Evolutionary conservation across 106 monocot species (phyloP).

Genomic region (Vanilla planifolia): DNA sequence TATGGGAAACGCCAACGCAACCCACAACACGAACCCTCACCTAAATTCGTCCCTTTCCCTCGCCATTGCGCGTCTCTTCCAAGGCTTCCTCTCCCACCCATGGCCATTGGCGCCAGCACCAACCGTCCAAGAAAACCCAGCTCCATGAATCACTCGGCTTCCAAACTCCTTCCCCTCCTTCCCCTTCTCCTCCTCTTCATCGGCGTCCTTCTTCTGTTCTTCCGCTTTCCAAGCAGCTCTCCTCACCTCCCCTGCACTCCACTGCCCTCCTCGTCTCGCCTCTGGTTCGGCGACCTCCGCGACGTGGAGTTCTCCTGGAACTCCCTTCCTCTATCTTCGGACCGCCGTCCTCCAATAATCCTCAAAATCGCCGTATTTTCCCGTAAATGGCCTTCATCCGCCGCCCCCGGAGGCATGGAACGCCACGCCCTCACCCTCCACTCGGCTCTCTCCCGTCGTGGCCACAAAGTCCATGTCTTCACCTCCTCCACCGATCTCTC

Average conservation of each 20-base stretch:
- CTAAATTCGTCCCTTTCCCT: too few relatives aligned
- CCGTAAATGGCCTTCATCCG: slow-evolving; percentile 69
- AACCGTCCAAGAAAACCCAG: background rate
- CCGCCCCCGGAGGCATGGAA: slow-evolving; percentile 87
- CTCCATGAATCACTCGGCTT: background rate
- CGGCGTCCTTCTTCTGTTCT: background rate
- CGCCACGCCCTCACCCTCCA: slow-evolving; percentile 82
- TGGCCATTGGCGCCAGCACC: background rate
- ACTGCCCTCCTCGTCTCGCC: background rate
- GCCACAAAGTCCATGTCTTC: slow-evolving; percentile 81
- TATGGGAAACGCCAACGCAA: too few relatives aligned
- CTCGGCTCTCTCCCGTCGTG: slow-evolving; percentile 60
- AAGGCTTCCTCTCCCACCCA: too few relatives aligned
- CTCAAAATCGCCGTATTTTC: slow-evolving; percentile 79
- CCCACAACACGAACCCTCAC: too few relatives aligned
- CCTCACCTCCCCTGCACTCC: background rate
- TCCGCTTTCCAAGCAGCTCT: slow-evolving; percentile 7
- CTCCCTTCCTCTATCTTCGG: slow-evolving; percentile 29
- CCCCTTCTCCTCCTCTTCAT: slow-evolving; percentile 7
- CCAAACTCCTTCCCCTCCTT: slow-evolving; percentile 5
- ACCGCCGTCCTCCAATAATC: slow-evolving; percentile 20
- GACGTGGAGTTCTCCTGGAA: slow-evolving; percentile 74
- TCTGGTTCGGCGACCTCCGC: slow-evolving; percentile 62
- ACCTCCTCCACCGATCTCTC: slow-evolving; percentile 27
- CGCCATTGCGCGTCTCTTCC: too few relatives aligned